Evolutionary conservation across 495 filamentous ascomycete species (phyloP).

Genomic region (Xylaria cubensis): DNA sequence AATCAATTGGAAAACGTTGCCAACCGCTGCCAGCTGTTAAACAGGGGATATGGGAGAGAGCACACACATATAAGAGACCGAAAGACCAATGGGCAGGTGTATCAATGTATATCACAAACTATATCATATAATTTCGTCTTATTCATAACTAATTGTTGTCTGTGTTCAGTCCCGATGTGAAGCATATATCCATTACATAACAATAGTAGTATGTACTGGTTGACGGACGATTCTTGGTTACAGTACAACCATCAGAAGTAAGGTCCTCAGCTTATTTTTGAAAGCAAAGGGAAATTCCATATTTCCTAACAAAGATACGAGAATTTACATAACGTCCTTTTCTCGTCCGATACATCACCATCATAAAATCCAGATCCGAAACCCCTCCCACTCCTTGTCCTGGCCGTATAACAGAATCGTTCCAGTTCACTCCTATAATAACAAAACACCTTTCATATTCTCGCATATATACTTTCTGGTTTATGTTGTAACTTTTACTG

Average conservation of each 20-base stretch:
- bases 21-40: slow-evolving; percentile 20
- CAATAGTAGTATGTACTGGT: neutral
- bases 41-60: no score
- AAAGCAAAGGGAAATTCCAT: neutral
- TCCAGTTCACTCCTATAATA: neutral
- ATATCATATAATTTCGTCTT: neutral
- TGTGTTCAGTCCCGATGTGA: neutral
- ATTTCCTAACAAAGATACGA: neutral
- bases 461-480: neutral
- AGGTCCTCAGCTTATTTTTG: neutral
- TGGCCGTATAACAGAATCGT: neutral
- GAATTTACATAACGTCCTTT: neutral
- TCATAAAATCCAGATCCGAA: neutral
- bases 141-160: neutral
- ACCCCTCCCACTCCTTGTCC: no score
- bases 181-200: neutral
- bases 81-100: neutral
- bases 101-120: neutral
- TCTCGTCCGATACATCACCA: neutral
- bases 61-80: neutral
- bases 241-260: neutral
- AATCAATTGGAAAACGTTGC: neutral
- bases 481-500: neutral
- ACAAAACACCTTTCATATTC: neutral
- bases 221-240: neutral